Percentiles rank a stretch among this genome's conserved stretches.
Evolutionary conservation across 78 protist species (phyloP).

Genomic region (Polysphondylium violaceum): DNA sequence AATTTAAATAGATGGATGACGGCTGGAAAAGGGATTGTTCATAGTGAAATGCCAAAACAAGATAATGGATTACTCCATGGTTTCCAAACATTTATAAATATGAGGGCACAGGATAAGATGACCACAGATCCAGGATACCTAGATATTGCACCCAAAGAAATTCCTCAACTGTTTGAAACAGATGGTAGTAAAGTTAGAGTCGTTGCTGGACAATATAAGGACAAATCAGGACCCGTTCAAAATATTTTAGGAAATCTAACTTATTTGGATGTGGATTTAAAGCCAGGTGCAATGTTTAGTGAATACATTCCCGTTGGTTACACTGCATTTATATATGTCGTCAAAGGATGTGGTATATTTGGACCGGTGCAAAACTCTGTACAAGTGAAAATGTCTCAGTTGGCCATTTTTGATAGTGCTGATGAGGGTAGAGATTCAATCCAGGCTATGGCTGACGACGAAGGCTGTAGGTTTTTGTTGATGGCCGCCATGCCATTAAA

Average conservation of each 20-base stretch:
- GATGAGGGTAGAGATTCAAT: slow-evolving; percentile 20
- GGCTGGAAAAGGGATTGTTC: slow-evolving; percentile 89
- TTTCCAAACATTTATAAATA: slow-evolving; percentile 89
- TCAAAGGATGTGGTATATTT: slow-evolving; percentile 40
- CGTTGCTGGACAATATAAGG: slow-evolving; percentile 51
- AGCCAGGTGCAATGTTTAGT: slow-evolving; percentile 14
- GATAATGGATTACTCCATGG: slow-evolving; percentile 73
- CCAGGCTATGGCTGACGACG: slow-evolving; percentile 36
- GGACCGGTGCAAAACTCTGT: slow-evolving; percentile 21
- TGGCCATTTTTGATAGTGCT: slow-evolving; percentile 5
- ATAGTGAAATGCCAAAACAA: slow-evolving; percentile 80
- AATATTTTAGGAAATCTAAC: slow-evolving; percentile 25
- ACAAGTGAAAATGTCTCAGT: slow-evolving; percentile 12
- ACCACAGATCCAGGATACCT: slow-evolving; percentile 83
- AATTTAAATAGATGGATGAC: too few relatives aligned
- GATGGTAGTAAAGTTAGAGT: slow-evolving; percentile 12
- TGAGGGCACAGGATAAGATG: slow-evolving; percentile 86
- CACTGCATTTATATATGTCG: slow-evolving; percentile 35
- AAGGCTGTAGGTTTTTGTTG: slow-evolving; percentile 60
- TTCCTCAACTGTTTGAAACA: slow-evolving; percentile 1
- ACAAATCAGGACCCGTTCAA: slow-evolving; percentile 19
- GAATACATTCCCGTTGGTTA: slow-evolving; percentile 48
- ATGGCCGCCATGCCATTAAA: slow-evolving; percentile 73
- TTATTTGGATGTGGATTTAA: slow-evolving; percentile 49
- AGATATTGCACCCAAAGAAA: slow-evolving; percentile 21